Percentiles rank a stretch among this genome's conserved stretches.
phyloP scores from a whole-genome alignment of 371 early-diverging fungal genomes.

The Coemansia sp. region DNA sequence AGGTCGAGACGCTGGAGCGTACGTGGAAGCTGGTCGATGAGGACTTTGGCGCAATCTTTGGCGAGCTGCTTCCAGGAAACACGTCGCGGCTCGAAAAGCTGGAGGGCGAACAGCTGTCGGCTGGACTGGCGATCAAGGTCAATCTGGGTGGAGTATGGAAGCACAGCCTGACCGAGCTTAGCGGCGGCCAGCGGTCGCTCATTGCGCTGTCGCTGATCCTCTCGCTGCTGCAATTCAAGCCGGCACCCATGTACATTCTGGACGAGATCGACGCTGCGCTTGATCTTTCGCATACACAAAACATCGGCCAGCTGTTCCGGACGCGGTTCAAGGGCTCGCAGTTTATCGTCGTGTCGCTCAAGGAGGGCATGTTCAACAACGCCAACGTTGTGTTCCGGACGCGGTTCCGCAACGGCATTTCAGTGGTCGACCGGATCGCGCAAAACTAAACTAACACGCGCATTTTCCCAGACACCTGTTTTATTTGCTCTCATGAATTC shows the following conservation, averaged over 20 bases:
- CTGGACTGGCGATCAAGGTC: constrained; percentile 94
- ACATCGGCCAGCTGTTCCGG: constrained; percentile 96
- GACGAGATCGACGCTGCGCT: constrained; percentile 99
- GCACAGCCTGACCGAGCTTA: constrained; percentile 93
- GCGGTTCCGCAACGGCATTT: constrained; percentile 94
- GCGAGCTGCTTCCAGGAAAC: constrained; percentile 89
- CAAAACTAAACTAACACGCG: constrained; percentile 10
- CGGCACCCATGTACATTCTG: constrained; percentile 99
- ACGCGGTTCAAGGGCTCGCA: constrained; percentile 97
- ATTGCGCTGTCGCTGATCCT: constrained; percentile 96
- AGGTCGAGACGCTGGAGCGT: constrained; percentile 80
- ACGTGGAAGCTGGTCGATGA: constrained; percentile 91
- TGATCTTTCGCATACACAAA: constrained; percentile 98
- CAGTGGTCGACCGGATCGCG: constrained; percentile 75
- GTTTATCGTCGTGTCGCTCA: constrained; percentile 99
- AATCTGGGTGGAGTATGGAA: constrained; percentile 98
- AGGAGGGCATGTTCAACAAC: constrained; percentile 99
- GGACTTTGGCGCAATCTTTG: constrained; percentile 97
- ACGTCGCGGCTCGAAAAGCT: constrained; percentile 83
- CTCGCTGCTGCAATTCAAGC: constrained; percentile 96
- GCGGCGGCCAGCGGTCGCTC: constrained; percentile 95
- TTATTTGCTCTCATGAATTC: not conserved
- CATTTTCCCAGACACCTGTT: not conserved
- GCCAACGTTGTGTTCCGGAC: constrained; percentile 98
- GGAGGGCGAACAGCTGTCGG: constrained; percentile 76